Percentiles rank a stretch among this genome's conserved stretches.
phyloP scores from a whole-genome alignment of 352 stramenopile species.

The Phytopythium boreale region DNA sequence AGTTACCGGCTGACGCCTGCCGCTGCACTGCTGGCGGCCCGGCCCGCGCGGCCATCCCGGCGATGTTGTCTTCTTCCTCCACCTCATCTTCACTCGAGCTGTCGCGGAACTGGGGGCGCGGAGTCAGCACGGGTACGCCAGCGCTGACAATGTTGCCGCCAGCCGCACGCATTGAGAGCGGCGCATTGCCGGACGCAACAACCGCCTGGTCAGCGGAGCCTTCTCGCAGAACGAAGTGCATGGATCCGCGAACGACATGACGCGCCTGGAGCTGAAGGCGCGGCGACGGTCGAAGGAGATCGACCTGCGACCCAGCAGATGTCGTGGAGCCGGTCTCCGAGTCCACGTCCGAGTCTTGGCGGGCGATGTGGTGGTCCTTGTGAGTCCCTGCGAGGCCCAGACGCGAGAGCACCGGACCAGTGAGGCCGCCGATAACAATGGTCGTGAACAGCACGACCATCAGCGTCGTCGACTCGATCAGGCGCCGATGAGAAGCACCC shows the following conservation, averaged over 20 bases:
- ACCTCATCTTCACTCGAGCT: constrained; percentile 48
- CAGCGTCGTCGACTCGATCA: constrained; percentile 86
- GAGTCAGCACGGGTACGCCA: constrained; percentile 41
- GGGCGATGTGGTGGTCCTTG: constrained; percentile 29
- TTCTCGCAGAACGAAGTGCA: constrained; percentile 51
- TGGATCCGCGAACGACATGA: constrained; percentile 34
- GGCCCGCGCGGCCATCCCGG: constrained; percentile 9
- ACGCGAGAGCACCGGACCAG: constrained; percentile 57
- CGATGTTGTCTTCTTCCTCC: constrained; percentile 18
- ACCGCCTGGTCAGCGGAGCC: constrained; percentile 8
- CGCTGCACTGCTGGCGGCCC: neutral
- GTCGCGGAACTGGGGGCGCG: constrained; percentile 69
- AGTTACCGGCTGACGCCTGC: constrained; percentile 35
- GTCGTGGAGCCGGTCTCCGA: constrained; percentile 36
- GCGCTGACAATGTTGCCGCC: neutral
- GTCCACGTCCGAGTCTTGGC: constrained; percentile 21
- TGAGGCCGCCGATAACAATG: constrained; percentile 75
- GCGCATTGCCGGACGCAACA: neutral
- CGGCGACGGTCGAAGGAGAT: neutral
- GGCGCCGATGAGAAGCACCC: constrained; percentile 63
- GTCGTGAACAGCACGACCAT: constrained; percentile 88
- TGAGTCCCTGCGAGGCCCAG: constrained; percentile 42
- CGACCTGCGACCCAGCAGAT: constrained; percentile 23
- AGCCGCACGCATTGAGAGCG: neutral
- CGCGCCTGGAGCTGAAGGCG: constrained; percentile 18